Evolutionary conservation across 768 basidiomycete genomes (phyloP).

Genomic region (Dendrothele bispora): DNA sequence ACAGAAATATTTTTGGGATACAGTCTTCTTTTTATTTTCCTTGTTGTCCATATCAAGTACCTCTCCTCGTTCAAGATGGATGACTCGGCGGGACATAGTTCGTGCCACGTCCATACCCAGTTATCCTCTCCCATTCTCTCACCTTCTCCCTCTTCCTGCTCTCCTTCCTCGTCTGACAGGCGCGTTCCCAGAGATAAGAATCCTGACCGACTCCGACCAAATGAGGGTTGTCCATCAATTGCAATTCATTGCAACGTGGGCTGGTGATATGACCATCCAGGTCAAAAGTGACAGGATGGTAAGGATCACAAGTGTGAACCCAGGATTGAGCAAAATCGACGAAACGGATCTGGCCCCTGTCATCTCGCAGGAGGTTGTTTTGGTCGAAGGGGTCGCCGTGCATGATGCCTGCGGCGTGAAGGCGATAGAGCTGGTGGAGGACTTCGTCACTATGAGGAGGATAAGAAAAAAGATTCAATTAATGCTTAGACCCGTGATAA

Average conservation of each 20-base stretch:
- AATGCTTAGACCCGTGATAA: neutral
- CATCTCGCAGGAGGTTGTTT: constrained; percentile 30
- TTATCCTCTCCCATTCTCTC: too few relatives aligned
- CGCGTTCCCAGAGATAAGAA: neutral
- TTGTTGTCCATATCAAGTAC: too few relatives aligned
- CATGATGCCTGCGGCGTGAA: constrained; percentile 36
- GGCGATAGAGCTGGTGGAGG: constrained; percentile 29
- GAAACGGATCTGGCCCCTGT: constrained; percentile 30
- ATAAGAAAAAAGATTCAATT: constrained; percentile 1
- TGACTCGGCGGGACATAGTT: too few relatives aligned
- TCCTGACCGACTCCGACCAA: neutral
- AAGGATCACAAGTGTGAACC: constrained; percentile 22
- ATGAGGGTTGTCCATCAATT: constrained; percentile 12
- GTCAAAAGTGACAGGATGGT: constrained; percentile 7
- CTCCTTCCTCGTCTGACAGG: too few relatives aligned
- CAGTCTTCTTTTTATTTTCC: neutral
- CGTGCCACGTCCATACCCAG: too few relatives aligned
- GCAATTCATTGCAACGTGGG: constrained; percentile 21
- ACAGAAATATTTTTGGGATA: neutral
- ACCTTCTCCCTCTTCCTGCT: too few relatives aligned
- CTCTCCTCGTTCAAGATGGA: too few relatives aligned
- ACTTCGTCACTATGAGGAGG: constrained; percentile 24
- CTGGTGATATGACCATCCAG: neutral
- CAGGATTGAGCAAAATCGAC: constrained; percentile 35
- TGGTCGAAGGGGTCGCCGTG: constrained; percentile 33